phyloP scores from a whole-genome alignment of 345 rosid species.

The Acer saccharum region DNA sequence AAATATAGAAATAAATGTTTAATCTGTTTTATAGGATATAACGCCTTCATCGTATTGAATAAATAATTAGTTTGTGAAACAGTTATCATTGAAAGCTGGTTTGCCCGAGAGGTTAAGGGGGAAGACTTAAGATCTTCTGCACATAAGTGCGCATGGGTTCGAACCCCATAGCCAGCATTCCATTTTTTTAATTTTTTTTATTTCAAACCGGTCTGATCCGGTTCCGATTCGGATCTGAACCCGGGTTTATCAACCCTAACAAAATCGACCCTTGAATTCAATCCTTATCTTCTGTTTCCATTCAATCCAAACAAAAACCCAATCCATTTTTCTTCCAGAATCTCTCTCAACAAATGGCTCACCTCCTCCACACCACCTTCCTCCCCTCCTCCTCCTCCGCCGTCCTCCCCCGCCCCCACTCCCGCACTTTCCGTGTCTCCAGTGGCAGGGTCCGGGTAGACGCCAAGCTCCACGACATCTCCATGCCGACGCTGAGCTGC shows the following conservation, averaged over 20 bases:
- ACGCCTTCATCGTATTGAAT: neutral
- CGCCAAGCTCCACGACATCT: conserved; percentile 90
- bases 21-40: too few species aligned
- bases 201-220: neutral
- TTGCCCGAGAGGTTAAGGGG: conserved; percentile 72
- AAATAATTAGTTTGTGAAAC: neutral
- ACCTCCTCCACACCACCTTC: conserved; percentile 63
- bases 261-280: too few species aligned
- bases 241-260: too few species aligned
- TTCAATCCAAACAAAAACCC: too few species aligned
- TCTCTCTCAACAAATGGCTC: conserved; percentile 45
- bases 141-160: conserved; percentile 66
- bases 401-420: conserved; percentile 15
- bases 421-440: conserved; percentile 22
- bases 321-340: too few species aligned
- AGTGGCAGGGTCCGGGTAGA: conserved; percentile 26
- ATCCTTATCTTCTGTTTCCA: too few species aligned
- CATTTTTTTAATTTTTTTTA: neutral
- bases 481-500: conserved; percentile 98
- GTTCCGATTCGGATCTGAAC: too few species aligned
- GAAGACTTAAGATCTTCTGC: conserved; percentile 64
- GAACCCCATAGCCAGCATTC: conserved; percentile 54
- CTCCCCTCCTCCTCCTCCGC: conserved; percentile 49
- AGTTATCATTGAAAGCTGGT: conserved; percentile 28
- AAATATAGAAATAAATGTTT: neutral